Evolutionary conservation across 257 asterid species (phyloP).

Genomic region (Verbena officinalis): DNA sequence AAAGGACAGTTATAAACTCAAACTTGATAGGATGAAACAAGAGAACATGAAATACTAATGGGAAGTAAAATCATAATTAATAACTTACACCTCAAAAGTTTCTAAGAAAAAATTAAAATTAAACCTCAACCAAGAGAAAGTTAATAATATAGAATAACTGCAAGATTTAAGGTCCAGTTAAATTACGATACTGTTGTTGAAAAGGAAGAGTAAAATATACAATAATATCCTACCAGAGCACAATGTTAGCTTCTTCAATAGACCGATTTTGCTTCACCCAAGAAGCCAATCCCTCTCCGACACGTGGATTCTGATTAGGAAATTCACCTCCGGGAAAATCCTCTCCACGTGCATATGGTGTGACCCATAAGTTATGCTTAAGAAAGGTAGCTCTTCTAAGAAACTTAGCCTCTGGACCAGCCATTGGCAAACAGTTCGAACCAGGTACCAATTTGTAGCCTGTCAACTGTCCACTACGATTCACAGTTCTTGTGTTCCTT

Average conservation of each 20-base stretch:
- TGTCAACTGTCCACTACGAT: constrained; percentile 67
- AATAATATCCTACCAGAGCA: constrained; percentile 58
- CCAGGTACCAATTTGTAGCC: constrained; percentile 81
- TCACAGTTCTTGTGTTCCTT: constrained; percentile 68
- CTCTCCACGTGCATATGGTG: constrained; percentile 67
- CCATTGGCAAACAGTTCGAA: constrained; percentile 67
- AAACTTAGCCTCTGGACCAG: constrained; percentile 77
- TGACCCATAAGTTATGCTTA: constrained; percentile 80
- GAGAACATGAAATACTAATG: too few species aligned
- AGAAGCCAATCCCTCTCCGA: constrained; percentile 74
- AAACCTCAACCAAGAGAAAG: background rate
- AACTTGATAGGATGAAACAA: too few species aligned
- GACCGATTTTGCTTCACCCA: constrained; percentile 76
- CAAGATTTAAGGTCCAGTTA: background rate
- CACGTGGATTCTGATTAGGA: constrained; percentile 84
- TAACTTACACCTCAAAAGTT: too few species aligned
- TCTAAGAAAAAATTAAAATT: too few species aligned
- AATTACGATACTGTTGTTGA: too few species aligned
- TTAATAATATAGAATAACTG: background rate
- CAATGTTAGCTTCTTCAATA: constrained; percentile 69
- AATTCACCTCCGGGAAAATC: constrained; percentile 86
- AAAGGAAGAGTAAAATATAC: background rate
- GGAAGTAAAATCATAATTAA: too few species aligned
- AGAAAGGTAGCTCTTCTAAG: constrained; percentile 74
- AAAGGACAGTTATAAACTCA: too few species aligned